Evolutionary conservation across 1,139 yeast genomes (phyloP), one percentile per base, ranked within the genome.

Genomic region (Debaryomyces fabryi): DNA sequence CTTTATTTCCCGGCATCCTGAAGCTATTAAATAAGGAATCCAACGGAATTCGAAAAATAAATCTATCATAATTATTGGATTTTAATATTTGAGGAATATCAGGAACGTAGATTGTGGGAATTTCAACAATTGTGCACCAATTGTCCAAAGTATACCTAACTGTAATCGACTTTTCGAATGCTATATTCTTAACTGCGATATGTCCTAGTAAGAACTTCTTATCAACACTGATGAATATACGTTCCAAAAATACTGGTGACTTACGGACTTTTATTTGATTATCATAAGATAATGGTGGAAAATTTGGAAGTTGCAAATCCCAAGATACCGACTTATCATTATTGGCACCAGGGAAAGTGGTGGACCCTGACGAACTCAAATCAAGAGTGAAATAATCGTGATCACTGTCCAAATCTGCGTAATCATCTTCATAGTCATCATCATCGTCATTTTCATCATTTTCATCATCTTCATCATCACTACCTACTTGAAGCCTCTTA

Each of bases 41-140:
- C 46, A 82, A 65, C 0, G 82, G 76, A 21, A 83, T 72, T 53
- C 75, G 76, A 62, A 84, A 83, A n/a, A 71, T 65, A 57, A 84
- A 80, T 36, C 89, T 66, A 59, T 83, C 88, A 60, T 83, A 83
- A 47, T 73, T 64, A 49, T 83, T 71, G 23, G 69, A 60, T 50
- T 73, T 74, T 59, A 83, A 67, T 8, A 78, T 70, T 40, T 78
- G 70, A 6, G 91, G 86, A 5, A 76, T 64, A 52, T 86, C 90
- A 4, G 80, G 77, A n/a, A 79, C 75, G 66, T 81, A 89, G 6
- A 63, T 63, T 2, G 95, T 86, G 30, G 82, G 83, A 27, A 86
- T 79, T 61, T 88, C 93, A 36, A 84, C 76, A 32, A 85, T 81
- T 0, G 93, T 83, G 46, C 73, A 71, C 96, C 96, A 89, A 55